Evolutionary conservation across 2,329 filamentous ascomycete genomes (phyloP).

Genomic region (Aspergillus felis): DNA sequence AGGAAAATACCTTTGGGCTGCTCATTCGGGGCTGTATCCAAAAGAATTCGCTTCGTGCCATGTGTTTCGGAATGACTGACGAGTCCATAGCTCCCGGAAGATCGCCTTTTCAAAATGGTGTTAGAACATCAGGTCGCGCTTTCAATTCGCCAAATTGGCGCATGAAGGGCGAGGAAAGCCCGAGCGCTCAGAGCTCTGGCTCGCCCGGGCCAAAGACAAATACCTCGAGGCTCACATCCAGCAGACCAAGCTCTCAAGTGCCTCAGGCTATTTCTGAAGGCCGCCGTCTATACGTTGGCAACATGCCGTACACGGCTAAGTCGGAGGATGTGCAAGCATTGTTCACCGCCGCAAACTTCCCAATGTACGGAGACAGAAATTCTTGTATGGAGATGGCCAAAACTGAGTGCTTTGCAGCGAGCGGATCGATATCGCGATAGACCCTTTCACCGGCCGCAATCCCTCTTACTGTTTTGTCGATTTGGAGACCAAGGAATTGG

Average conservation of each 20-base stretch:
- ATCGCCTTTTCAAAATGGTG: constrained; percentile 28
- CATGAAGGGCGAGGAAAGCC: constrained; percentile 35
- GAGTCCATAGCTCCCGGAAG: constrained; percentile 27
- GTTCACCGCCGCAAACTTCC: constrained; percentile 40
- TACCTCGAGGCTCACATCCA: constrained; percentile 30
- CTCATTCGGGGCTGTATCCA: constrained; percentile 14
- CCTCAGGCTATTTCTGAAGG: constrained; percentile 39
- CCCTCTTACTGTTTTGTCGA: constrained; percentile 74
- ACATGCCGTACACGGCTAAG: constrained; percentile 53
- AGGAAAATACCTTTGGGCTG: constrained; percentile 15
- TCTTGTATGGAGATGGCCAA: constrained; percentile 6
- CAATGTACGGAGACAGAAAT: constrained; percentile 26
- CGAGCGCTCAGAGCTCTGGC: constrained; percentile 24
- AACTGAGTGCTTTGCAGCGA: constrained; percentile 38
- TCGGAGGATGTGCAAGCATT: constrained; percentile 47
- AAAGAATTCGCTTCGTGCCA: constrained; percentile 1
- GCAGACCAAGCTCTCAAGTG: constrained; percentile 27
- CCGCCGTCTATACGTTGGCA: constrained; percentile 52
- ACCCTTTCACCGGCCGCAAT: constrained; percentile 65
- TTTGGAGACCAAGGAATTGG: constrained; percentile 54
- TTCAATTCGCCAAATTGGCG: constrained; percentile 43
- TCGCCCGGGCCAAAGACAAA: constrained; percentile 25
- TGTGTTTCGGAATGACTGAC: constrained; percentile 13
- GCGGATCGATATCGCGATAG: constrained; percentile 65
- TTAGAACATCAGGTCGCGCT: constrained; percentile 34